Evolutionary conservation across 2,329 filamentous ascomycete genomes (phyloP), one percentile per base, ranked within the genome.

Genomic region (Coleophoma crateriformis): DNA sequence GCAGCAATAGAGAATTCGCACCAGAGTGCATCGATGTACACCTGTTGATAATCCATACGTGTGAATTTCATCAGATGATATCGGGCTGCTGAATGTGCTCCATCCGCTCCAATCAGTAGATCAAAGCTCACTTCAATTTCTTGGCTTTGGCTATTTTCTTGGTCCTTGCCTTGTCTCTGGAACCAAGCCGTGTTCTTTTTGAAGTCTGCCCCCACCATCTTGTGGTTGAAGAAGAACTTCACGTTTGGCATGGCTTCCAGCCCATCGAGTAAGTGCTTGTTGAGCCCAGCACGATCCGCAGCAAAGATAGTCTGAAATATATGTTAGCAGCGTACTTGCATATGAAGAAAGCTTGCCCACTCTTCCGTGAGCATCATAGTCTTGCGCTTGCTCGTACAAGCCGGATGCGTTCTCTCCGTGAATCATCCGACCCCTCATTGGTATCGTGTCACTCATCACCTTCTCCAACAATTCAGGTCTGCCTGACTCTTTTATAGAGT

Each of bases 361-460:
- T 65, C 90, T 79, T 53, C 91, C 91, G 59, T 94, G 86, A 10
- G 88, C 78, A 68, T 99, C 94, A 66, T 99, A 99, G 54, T 85
- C 80, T 68, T 99, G 94, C n/a, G 88, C 73, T 52, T 84, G 80
- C 61, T 92, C 84, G 61, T 84, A 88, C 43, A 95, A 69, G 4
- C 89, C 88, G 15, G 77, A 71, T 8, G 78, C 74, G 17, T 75
- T 74, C 60, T 74, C 76, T 33, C 89, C 83, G 64, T 99, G 94
- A 55, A 99, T 95, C 94, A 99, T 99, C 22, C 94, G 88, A 12
- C 91, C 94, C 66, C 87, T 77, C 90, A 99, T 96, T 11, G 92
- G 91, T 52, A 97, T 90, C 0, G 91, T 92, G 46, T 85, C 81
- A 1, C 73, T 73, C 61, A 96, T 76, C 33, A 97, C 82, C 58